A percentile compares a stretch with the other conserved stretches of the same genome.
Evolutionary conservation across 176 grass and related monocot genomes (phyloP).

Genomic region (Carex myosuroides): DNA sequence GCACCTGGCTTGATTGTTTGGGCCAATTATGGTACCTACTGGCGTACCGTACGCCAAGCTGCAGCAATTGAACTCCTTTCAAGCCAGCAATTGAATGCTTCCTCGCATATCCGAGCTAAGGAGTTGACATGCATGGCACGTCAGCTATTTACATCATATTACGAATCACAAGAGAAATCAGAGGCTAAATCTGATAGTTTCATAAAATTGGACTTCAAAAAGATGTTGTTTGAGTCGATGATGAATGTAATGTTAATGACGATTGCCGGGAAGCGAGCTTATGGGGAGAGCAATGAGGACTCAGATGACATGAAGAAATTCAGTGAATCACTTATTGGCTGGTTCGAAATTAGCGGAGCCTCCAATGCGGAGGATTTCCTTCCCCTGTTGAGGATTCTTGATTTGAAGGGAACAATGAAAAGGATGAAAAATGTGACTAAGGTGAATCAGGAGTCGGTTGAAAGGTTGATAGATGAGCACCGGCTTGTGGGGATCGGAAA

Average conservation of each 20-base stretch:
- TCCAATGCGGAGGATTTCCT: conserved; percentile 10
- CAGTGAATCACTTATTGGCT: neutral
- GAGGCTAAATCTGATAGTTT: neutral
- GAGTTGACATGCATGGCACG: neutral
- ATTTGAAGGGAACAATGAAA: conserved; percentile 12
- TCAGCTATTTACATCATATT: neutral
- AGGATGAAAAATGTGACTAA: neutral
- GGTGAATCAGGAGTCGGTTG: neutral
- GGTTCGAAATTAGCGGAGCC: conserved; percentile 2
- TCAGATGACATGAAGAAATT: conserved; percentile 5
- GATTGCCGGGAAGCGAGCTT: neutral
- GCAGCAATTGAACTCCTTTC: neutral
- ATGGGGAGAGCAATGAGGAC: neutral
- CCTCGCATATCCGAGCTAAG: neutral
- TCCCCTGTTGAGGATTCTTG: conserved; percentile 9
- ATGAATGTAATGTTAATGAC: conserved; percentile 12
- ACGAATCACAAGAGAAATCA: neutral
- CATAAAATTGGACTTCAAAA: conserved; percentile 10
- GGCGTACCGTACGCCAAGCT: neutral
- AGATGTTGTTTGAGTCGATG: conserved; percentile 6
- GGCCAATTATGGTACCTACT: conserved; percentile 3
- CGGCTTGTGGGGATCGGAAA: neutral
- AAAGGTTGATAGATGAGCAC: conserved; percentile 10
- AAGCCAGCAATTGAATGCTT: neutral
- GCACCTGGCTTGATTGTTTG: neutral